Percentiles rank a stretch among this genome's conserved stretches.
Conservation (phyloP, 345 rosid species). For the Jatropha curcas region DNA sequence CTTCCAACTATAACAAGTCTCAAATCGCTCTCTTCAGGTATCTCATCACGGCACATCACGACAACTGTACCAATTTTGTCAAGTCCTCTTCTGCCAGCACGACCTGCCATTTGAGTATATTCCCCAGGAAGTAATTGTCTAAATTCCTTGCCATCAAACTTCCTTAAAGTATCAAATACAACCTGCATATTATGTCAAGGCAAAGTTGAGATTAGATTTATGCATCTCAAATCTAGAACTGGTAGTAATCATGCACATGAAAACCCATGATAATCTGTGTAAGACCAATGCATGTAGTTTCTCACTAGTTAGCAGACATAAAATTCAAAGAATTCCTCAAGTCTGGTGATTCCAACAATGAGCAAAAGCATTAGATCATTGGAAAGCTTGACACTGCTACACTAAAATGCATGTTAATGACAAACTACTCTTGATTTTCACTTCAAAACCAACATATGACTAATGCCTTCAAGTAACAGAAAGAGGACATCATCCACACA, state of each 20-base stretch:
- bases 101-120: constrained; percentile 99
- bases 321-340: neutral
- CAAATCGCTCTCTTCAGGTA: constrained; percentile 74
- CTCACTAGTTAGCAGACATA: neutral
- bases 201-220: constrained; percentile 22
- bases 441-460: neutral
- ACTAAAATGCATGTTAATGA: neutral
- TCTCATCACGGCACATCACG: constrained; percentile 94
- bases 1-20: constrained; percentile 64
- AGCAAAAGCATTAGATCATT: neutral
- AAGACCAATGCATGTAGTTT: too few relatives aligned
- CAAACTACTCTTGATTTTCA: neutral
- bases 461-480: neutral
- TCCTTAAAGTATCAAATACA: constrained; percentile 87
- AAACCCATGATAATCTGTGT: neutral
- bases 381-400: neutral
- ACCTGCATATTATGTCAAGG: constrained; percentile 50
- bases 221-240: neutral
- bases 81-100: constrained; percentile 98
- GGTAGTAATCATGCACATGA: constrained; percentile 1
- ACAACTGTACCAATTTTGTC: constrained; percentile 93
- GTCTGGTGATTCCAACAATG: neutral
- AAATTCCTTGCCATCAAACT: constrained; percentile 93
- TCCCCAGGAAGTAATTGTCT: constrained; percentile 90
- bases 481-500: neutral